Conservation (phyloP, 2,329 filamentous ascomycete species). For the Phialophora expanda region DNA sequence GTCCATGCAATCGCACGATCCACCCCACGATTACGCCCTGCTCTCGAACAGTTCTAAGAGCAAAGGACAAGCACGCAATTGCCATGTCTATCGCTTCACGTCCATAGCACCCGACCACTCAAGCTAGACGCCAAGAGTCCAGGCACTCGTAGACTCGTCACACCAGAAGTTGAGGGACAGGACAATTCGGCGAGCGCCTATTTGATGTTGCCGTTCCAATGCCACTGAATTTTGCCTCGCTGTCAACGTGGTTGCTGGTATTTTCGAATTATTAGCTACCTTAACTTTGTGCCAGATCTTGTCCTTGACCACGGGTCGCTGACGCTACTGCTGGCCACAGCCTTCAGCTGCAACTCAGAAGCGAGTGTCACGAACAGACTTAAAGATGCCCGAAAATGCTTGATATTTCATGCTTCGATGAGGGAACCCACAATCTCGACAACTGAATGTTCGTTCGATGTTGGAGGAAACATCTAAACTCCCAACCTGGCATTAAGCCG, state of each 20-base stretch:
- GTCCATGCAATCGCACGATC: background rate
- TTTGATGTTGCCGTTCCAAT: background rate
- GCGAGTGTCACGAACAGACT: background rate
- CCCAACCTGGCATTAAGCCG: too few species aligned
- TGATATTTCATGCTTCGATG: background rate
- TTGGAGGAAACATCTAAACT: background rate
- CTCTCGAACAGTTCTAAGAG: background rate
- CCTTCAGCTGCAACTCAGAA: background rate
- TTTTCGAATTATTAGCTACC: background rate
- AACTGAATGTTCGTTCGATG: background rate
- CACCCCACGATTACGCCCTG: background rate
- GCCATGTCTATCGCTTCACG: background rate
- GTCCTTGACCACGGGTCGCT: background rate
- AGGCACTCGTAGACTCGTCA: background rate
- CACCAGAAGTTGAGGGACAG: background rate
- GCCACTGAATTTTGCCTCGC: background rate
- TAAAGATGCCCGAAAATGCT: background rate
- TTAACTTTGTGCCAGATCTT: background rate
- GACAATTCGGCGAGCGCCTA: conserved; percentile 5
- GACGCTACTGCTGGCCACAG: background rate
- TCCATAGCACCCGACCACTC: background rate
- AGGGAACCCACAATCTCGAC: background rate
- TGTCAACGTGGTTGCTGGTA: background rate
- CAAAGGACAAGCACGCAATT: background rate
- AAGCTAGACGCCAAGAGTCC: conserved; percentile 5